Base-by-base conservation (phyloP, 2,329 filamentous ascomycete species). In the Clarireedia hainanense region DNA sequence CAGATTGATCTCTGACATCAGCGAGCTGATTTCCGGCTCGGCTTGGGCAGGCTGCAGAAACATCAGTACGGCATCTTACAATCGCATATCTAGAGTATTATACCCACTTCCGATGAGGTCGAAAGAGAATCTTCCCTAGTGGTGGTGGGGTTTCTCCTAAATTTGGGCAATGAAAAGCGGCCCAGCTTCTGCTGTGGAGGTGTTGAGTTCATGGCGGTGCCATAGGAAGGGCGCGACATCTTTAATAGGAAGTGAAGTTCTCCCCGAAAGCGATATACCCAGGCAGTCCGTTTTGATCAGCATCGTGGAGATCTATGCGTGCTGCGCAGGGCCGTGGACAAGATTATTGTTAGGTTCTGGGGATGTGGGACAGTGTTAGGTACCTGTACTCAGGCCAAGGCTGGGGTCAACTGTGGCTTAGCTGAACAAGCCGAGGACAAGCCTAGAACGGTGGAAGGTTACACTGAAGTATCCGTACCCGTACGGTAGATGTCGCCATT, bases 21-120 rank as follows among this genome's bases (percentile, higher is more conserved):
- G 61, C 5, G 62, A 62, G 36, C 42, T 60, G 14, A 58, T 48
- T 20, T 63, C 64, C 24, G 58, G 60, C 48, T 65, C 61, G 24
- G 47, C 58, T 23, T 61, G 54, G 37, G 55, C 52, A 4, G 58
- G 57, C 63, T 64, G 20, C 2, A 40, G 27, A n/a, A 34, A 27
- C 17, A 49, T 60, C 43, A 63, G 27, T 30, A 27, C 24, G 6
- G 46, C 45, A 43, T 42, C 47, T 27, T 23, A 17, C 40, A 23
- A 43, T 23, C 12, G 6, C 20, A 10, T n/a, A 14, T n/a, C 12
- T 47, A 27, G 26, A 12, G 15, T 23, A 4, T 15, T 12, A 47
- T 5, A 47, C 43, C 14, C 23, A 47, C 43, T 27, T 47, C 23
- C 15, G 24, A 15, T 5, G 20, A 47, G 24, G 12, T 7, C 15